Conservation (phyloP, 2,329 filamentous ascomycete genomes). For the Tolypocladium tropicale region DNA sequence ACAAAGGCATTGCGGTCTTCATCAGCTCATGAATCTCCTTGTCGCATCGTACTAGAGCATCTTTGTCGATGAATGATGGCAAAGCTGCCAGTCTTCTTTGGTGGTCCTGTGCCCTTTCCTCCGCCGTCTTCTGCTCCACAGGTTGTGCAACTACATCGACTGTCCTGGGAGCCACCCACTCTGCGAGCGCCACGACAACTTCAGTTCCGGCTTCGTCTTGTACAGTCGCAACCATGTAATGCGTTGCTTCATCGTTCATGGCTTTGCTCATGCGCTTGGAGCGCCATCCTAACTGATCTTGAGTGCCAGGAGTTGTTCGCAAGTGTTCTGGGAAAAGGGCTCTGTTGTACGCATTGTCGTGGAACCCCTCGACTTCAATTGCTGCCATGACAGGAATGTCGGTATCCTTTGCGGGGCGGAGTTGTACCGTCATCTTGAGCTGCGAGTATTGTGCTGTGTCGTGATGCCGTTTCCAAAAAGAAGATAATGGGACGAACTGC, state of each 20-base stretch:
- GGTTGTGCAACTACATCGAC: not conserved
- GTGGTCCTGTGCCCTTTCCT: not conserved
- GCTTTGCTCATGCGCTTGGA: not conserved
- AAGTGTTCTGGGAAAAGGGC: not conserved
- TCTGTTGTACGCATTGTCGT: not conserved
- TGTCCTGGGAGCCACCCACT: not conserved
- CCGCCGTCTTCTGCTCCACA: not conserved
- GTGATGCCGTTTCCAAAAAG: no score
- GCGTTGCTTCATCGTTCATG: not conserved
- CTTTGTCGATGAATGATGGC: not conserved
- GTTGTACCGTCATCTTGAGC: not conserved
- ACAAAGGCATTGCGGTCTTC: not conserved
- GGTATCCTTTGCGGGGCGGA: not conserved
- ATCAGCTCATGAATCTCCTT: not conserved
- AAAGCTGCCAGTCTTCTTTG: not conserved
- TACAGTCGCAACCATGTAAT: not conserved
- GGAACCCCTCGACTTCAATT: not conserved
- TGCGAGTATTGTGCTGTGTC: no score
- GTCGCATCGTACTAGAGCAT: not conserved
- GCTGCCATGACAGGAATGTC: not conserved
- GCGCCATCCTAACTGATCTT: not conserved
- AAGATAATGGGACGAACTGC: not conserved
- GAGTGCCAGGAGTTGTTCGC: not conserved
- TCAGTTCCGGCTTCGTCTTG: not conserved
- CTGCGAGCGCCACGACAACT: not conserved